Evolutionary conservation across 2,329 filamentous ascomycete species (phyloP), one percentile per base, ranked within the genome.

Genomic region (Pyrenophora seminiperda): DNA sequence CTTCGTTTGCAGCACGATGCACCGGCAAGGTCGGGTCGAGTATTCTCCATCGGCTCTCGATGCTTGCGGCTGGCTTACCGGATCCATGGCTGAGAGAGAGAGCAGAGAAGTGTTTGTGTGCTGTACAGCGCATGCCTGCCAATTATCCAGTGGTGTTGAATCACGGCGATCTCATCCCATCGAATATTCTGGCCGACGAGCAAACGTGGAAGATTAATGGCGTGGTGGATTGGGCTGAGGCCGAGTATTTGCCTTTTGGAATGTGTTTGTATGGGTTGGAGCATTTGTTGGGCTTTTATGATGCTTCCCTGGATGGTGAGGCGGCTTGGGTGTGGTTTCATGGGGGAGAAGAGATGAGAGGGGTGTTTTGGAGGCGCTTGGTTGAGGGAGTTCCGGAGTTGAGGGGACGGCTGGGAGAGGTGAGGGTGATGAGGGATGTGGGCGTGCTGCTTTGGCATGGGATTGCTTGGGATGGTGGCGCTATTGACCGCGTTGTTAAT

Each of bases 221-320:
- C 1, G 50, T 87, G 1, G 75, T 88, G 0, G 85, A 88, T 61
- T 88, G 84, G 85, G 82, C 82, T 0, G 85, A 88, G 62, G 83
- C 80, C 0, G 84, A 87, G 62, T 78, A 73, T 51, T 64, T 86
- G 7, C 84, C 84, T 0, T 84, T 85, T 57, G 85, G 84, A 0
- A 74, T 81, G 3, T 80, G 79, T 19, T 66, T 86, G 34, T 87
- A 86, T 57, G 84, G 83, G 0, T 66, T 87, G 0, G 84, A 87
- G 61, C 78, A 84, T 65, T 62, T 87, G 1, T 71, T 88, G 0
- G 83, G 84, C 0, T 72, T 75, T 47, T 62, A 78, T n/a, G 65
- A 60, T 7, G 46, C 4, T 58, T n/a, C 18, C n/a, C 5, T 31
- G 1, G 7, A 14, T 1, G 14, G 10, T 0, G 7, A 7, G 14